Conservation (phyloP, 169 alveolate genomes). For the Perkinsus marinus region DNA sequence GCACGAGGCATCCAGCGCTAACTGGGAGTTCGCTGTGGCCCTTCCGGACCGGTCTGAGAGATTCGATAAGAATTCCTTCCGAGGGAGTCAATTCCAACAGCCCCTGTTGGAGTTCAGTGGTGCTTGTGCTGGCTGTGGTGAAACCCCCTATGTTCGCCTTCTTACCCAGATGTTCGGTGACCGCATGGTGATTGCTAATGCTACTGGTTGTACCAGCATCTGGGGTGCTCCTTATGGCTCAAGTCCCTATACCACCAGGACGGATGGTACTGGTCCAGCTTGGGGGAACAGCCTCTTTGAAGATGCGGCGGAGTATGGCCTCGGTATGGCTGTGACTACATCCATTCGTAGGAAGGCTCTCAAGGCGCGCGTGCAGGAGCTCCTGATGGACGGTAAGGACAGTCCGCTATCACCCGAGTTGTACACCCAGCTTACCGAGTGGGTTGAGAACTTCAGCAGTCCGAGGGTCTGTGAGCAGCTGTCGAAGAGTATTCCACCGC, state of each 20-base stretch:
- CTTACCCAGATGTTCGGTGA: conserved; percentile 42
- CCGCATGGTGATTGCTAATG: conserved; percentile 45
- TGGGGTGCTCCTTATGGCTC: conserved; percentile 48
- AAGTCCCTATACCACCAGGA: conserved; percentile 25
- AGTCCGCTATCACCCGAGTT: not conserved
- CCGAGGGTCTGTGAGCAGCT: conserved; percentile 11
- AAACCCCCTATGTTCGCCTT: conserved; percentile 45
- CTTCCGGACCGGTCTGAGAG: conserved; percentile 34
- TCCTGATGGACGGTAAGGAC: not conserved
- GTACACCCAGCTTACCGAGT: not conserved
- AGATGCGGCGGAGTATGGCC: conserved; percentile 50
- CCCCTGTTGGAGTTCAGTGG: conserved; percentile 47
- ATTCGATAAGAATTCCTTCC: conserved; percentile 33
- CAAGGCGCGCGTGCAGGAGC: not conserved
- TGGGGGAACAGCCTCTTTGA: conserved; percentile 51
- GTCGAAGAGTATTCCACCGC: conserved; percentile 9
- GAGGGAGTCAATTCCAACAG: conserved; percentile 41
- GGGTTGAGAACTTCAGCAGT: not conserved
- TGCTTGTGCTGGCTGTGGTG: conserved; percentile 54
- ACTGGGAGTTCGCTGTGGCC: conserved; percentile 35
- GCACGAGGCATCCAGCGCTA: not conserved
- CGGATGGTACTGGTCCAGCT: conserved; percentile 32
- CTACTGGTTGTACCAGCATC: conserved; percentile 47
- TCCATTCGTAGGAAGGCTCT: not conserved
- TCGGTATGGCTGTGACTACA: conserved; percentile 34